These are phyloP conservation scores for Apiotrichum sp. DNA, from an alignment of 1,284 basidiomycete genomes.

Conservation along the genomic window DNA sequence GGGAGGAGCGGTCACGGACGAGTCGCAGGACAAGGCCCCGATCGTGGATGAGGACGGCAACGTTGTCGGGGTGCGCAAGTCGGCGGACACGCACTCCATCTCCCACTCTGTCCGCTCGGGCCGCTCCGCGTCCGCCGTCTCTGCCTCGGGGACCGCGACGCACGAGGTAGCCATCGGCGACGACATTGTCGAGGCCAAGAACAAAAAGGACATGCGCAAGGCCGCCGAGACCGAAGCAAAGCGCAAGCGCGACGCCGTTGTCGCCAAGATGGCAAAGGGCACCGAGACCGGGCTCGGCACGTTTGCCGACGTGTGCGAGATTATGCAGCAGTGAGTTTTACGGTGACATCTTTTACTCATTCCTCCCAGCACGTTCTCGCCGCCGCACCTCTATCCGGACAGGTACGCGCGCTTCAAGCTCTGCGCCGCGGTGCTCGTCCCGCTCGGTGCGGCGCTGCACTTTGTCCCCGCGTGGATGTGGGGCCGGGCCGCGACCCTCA, in stretches of 20 bases:
- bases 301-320: conserved; percentile 45
- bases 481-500: conserved; percentile 48
- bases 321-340: conserved; percentile 44
- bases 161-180: conserved; percentile 19
- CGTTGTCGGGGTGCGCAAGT: neutral
- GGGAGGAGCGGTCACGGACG: conserved; percentile 18
- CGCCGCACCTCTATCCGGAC: conserved; percentile 44
- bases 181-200: conserved; percentile 30
- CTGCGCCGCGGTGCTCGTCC: conserved; percentile 42
- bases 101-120: no score
- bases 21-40: conserved; percentile 2
- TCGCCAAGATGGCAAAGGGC: conserved; percentile 44
- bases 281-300: conserved; percentile 44
- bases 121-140: no score
- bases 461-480: conserved; percentile 50
- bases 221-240: conserved; percentile 33
- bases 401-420: conserved; percentile 46
- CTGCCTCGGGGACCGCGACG: no score
- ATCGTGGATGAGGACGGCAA: conserved; percentile 9
- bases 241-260: conserved; percentile 45
- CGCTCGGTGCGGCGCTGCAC: conserved; percentile 44
- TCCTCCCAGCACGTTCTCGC: conserved; percentile 39
- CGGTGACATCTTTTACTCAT: neutral
- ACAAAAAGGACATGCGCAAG: conserved; percentile 27
- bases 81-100: no score